Base-by-base conservation (phyloP, 164 flowering plant species). In the Sextonia rubra region DNA sequence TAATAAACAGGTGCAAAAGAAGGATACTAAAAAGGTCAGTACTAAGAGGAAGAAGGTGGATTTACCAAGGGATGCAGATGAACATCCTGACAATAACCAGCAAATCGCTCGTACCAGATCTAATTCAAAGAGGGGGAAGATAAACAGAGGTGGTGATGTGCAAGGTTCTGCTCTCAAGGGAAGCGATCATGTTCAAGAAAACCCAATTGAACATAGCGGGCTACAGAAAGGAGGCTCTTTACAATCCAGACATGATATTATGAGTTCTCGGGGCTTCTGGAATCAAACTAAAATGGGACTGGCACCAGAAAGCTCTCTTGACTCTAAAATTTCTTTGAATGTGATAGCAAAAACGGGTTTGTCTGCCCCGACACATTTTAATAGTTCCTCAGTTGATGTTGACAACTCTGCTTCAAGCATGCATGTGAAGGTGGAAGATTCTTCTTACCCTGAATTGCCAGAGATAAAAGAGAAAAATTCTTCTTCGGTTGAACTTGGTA, bases 1-100 rank as follows among this genome's bases (percentile, higher is more conserved):
- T 24, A 37, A 37, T 37, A 86, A 83, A 74, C 86, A 85, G 70
- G 78, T 69, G 23, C 78, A 61, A 55, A 77, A 79, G 66, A 88
- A 81, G 73, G 93, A 89, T 73, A 75, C 70, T 69, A 90, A 82
- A 77, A 89, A 85, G 69, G 68, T 72, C 4, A 74, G 72, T 62
- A 65, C 75, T 48, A 91, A 92, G 88, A 85, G 96, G 73, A 92
- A 90, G 77, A 90, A 88, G 77, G 77, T 78, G 44, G 93, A 83
- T 77, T 69, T 88, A 55, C 78, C 65, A 62, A 12, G 72, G 22
- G 71, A 77, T 12, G 9, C 24, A 29, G 94, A 92, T 47, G 74
- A 81, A 78, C 60, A 25, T 20, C 29, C 66, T 71, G 88, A 86
- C 23, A 81, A 47, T 64, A 37, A 80, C 65, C 89, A 84, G 64